phyloP scores from a whole-genome alignment of 805 yeast genomes.

The Kluyveromyces starmeri region DNA sequence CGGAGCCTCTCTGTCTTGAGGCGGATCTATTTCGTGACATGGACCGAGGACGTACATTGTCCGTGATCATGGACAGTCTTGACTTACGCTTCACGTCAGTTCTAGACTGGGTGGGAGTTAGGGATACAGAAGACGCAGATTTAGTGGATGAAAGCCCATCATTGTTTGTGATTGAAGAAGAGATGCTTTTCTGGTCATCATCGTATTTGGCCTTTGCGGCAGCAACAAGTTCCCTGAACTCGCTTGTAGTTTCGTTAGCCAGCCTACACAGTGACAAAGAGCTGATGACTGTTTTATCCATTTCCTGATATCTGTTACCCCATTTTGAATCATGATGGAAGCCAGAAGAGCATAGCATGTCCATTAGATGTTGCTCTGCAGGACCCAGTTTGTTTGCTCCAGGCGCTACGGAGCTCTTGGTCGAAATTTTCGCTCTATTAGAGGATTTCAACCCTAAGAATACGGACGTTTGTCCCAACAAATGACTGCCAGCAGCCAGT shows the following conservation, averaged over 20 bases:
- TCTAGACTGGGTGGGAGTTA: constrained; percentile 8
- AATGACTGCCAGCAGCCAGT: constrained; percentile 58
- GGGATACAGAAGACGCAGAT: constrained; percentile 4
- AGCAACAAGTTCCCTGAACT: constrained; percentile 21
- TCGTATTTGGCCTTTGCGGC: constrained; percentile 20
- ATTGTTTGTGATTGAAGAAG: background rate
- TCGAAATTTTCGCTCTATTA: constrained; percentile 25
- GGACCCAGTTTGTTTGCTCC: constrained; percentile 44
- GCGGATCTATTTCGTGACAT: constrained; percentile 40
- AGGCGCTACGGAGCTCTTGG: background rate
- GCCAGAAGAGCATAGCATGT: constrained; percentile 91
- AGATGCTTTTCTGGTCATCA: constrained; percentile 9
- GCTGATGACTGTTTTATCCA: constrained; percentile 76
- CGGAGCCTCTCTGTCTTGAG: constrained; percentile 32
- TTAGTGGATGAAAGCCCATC: background rate
- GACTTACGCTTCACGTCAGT: constrained; percentile 39
- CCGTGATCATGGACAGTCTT: constrained; percentile 54
- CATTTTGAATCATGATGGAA: constrained; percentile 57
- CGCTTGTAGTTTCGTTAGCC: constrained; percentile 34
- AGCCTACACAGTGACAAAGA: constrained; percentile 42
- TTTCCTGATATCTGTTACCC: constrained; percentile 89
- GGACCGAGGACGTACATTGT: constrained; percentile 50
- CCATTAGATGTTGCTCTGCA: constrained; percentile 90
- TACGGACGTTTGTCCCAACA: constrained; percentile 48
- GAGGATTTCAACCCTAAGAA: constrained; percentile 61